Conservation (phyloP, 2,329 filamentous ascomycete genomes). For the Xylariaceae sp. region DNA sequence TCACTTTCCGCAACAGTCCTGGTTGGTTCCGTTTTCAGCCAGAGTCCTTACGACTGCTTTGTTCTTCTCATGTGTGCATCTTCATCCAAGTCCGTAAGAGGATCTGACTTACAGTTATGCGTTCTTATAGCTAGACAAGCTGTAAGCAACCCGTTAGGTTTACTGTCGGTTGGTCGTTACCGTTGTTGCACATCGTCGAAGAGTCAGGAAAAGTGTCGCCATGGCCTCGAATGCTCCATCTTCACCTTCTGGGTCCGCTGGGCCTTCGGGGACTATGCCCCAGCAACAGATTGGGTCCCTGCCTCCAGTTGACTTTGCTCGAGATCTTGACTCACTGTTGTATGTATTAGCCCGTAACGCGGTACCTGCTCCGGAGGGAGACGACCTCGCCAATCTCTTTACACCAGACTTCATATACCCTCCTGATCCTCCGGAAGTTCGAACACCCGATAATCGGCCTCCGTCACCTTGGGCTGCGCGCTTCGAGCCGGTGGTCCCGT, state of each 20-base stretch:
- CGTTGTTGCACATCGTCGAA: neutral
- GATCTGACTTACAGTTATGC: neutral
- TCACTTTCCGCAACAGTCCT: neutral
- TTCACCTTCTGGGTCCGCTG: no score
- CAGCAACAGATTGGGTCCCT: no score
- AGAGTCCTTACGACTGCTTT: neutral
- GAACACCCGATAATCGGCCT: neutral
- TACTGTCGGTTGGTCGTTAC: neutral
- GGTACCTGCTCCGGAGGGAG: no score
- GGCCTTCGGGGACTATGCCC: no score
- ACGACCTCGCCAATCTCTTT: no score
- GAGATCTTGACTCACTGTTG: no score
- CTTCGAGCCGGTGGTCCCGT: neutral
- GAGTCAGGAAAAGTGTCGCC: neutral
- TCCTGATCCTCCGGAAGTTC: neutral
- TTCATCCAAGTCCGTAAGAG: neutral
- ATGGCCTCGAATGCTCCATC: neutral
- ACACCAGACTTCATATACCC: neutral
- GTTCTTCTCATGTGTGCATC: neutral
- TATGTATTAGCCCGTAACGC: no score
- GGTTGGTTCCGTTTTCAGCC: constrained; percentile 8
- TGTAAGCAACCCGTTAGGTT: neutral
- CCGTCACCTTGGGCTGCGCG: constrained; percentile 14
- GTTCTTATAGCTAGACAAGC: neutral
- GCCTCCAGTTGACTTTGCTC: no score